Evolutionary conservation across 2,329 filamentous ascomycete species (phyloP).

Genomic region (Colletotrichum graminicola): DNA sequence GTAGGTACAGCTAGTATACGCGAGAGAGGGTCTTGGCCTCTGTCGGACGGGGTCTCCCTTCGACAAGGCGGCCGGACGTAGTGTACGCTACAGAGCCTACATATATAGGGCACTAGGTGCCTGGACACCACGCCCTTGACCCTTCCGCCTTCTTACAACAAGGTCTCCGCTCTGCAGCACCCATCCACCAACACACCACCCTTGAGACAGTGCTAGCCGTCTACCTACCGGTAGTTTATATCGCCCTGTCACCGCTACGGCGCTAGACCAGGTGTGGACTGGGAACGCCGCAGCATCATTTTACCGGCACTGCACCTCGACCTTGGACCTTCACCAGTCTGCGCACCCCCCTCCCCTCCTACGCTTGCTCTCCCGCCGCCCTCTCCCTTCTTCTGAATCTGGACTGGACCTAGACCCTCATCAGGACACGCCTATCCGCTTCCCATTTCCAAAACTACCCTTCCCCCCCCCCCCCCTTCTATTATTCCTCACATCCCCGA

Average conservation of each 20-base stretch:
- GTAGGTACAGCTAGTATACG: neutral
- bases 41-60: neutral
- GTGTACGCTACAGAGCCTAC: neutral
- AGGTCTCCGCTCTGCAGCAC: constrained; percentile 9
- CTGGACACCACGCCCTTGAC: neutral
- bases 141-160: neutral
- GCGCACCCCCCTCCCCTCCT: constrained; percentile 14
- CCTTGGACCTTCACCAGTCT: constrained; percentile 26
- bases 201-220: constrained; percentile 11
- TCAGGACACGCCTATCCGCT: constrained; percentile 39
- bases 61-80: neutral
- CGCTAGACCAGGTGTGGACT: constrained; percentile 20
- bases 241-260: constrained; percentile 19
- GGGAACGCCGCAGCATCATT: constrained; percentile 12
- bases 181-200: neutral
- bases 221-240: neutral
- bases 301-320: constrained; percentile 23
- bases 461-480: constrained; percentile 6
- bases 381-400: constrained; percentile 12
- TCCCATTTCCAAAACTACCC: constrained; percentile 4
- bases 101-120: neutral
- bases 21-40: neutral
- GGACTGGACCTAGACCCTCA: constrained; percentile 33
- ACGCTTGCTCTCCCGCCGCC: neutral
- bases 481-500: constrained; percentile 6